Evolutionary conservation across 306 rosid genomes (phyloP), one percentile per base, ranked within the genome.

Genomic region (Lathyrus oleraceus): DNA sequence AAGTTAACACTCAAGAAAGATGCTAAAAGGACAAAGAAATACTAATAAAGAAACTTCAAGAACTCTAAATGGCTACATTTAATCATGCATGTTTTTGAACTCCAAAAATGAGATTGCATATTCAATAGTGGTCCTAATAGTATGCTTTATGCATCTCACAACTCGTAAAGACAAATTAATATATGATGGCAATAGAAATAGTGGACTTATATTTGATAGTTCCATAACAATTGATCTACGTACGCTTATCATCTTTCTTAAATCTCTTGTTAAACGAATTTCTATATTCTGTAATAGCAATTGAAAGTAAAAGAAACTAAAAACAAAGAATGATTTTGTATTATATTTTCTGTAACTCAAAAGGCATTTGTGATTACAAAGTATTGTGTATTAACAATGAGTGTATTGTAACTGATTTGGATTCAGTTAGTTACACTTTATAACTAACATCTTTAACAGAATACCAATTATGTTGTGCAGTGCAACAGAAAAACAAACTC

Each of bases 1-100:
- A 20, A 70, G 56, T 69, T 27, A 38, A n/a, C 71, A 3, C 68
- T 32, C 20, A 67, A 53, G 36, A 71, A 61, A 78, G 56, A 61
- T 39, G 51, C 48, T n/a, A 65, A 45, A 40, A 61, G 23, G 48
- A 67, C 28, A 70, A 44, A 71, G 23, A 75, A 71, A 61, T 60
- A 38, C 23, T 53, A 56, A 75, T 54, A 44, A 36, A 61, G 69
- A 43, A 78, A 61, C 48, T 57, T 23, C 16, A 65, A 44, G 71
- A 71, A 69, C 52, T 39, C 76, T 30, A 35, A 44, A 43, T 43
- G 58, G 72, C 10, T 30, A 15, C 63, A 63, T 69, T 57, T 25
- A 16, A 59, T 48, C 57, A 74, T 38, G 42, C 53, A 17, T 47
- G 17, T 14, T 62, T 23, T 20, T 19, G 7, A 69, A 32, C 53